Percentiles rank a stretch among this genome's conserved stretches.
phyloP scores from a whole-genome alignment of 306 rosid genomes.

The Macrotyloma uniflorum region DNA sequence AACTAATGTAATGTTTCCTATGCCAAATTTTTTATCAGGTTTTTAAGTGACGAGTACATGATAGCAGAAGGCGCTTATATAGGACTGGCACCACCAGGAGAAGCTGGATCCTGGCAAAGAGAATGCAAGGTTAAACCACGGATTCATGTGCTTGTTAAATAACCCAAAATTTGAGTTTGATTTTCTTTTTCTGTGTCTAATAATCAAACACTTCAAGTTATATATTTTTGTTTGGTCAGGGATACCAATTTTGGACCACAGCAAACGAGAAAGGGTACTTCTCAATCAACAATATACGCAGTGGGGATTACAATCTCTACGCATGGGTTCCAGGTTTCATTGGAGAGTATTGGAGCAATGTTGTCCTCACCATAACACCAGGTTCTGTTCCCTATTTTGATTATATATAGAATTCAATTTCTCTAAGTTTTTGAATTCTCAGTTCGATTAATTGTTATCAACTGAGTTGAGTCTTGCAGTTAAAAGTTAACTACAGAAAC shows the following conservation, averaged over 20 bases:
- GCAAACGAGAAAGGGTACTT: constrained; percentile 61
- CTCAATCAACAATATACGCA: constrained; percentile 51
- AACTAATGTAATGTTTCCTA: background rate
- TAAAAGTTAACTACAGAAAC: too few species aligned
- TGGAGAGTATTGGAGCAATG: constrained; percentile 62
- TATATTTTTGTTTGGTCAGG: constrained; percentile 48
- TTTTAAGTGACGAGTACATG: constrained; percentile 40
- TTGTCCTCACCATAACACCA: constrained; percentile 52
- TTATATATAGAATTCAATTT: too few species aligned
- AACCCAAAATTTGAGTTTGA: background rate
- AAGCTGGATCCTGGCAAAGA: constrained; percentile 84
- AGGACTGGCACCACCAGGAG: constrained; percentile 82
- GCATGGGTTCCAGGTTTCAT: constrained; percentile 83
- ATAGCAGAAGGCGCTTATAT: constrained; percentile 57
- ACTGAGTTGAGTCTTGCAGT: too few species aligned
- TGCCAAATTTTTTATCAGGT: constrained; percentile 49
- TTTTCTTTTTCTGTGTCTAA: background rate
- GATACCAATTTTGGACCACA: constrained; percentile 86
- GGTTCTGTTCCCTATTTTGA: constrained; percentile 56
- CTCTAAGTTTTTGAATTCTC: too few species aligned
- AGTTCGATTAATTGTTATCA: too few species aligned
- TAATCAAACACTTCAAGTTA: background rate
- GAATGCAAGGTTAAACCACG: constrained; percentile 65
- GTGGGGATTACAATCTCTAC: constrained; percentile 65
- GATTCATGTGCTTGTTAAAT: background rate